Base-by-base conservation (phyloP, 75 land plant genomes). In the Selaginella moellendorffii region DNA sequence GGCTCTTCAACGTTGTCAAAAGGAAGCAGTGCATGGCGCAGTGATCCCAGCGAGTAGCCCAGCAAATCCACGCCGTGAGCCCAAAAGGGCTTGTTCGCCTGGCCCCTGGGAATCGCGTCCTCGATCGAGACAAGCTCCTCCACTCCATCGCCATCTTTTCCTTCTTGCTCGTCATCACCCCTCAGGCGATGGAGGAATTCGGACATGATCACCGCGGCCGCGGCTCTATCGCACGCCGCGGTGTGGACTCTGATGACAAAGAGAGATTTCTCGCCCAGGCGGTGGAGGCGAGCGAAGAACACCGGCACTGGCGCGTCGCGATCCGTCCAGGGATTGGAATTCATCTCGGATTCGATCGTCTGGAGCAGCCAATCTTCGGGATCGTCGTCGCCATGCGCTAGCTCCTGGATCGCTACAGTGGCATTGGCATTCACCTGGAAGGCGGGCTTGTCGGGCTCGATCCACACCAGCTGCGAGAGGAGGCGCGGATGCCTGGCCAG, bases 61-160 rank as follows among this genome's bases (percentile, higher is more conserved):
- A 92, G 54, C 73, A 92, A 66, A 65, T 88, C 95, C 22, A 78
- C 30, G 53, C 97, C 97, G 61, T 87, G 82, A 2, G 84, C 95
- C 95, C 97, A 92, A 51, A 92, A 83, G 23, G 90, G 79, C 80
- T 92, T 92, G 30, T 77, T 71, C 8, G 78, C 76, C 29, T 81
- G 74, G 29, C 74, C 80, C 28, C 27, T 66, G 22, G 89, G 95
- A 14, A 88, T 75, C n/a, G 74, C 65, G 22, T 83, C 86, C 79
- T 92, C 97, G 19, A 91, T 74, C 26, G 78, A 64, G 65, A 77
- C 53, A 27, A 69, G 61, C 24, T 62, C 19, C 12, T 42, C 68
- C 5, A 31, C 25, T 1, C 64, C 9, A 58, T 68, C 31, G 14
- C 5, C 20, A 1, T 66, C 69, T 0, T 29, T 28, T 31, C 0